Evolutionary conservation across 148 eudicot genomes (phyloP), one percentile per base, ranked within the genome.

Genomic region (Gaultheria prostrata): DNA sequence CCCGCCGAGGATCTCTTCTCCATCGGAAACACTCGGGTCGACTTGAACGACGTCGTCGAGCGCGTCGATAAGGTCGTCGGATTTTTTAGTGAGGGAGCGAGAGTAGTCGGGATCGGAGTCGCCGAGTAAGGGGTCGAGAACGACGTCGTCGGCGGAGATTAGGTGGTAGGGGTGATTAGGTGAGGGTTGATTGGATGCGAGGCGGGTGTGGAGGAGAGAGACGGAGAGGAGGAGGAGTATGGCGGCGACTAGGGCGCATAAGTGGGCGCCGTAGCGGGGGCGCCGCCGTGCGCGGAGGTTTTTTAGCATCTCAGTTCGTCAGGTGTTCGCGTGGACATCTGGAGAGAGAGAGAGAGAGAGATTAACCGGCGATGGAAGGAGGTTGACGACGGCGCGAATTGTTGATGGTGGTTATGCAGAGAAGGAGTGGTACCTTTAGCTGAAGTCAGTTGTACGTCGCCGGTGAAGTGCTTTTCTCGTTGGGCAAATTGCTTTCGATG

Each of bases 191-290:
- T 76, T 73, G 85, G 86, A 82, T 82, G 84, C 83, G 78, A 93
- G 94, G 85, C 94, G 93, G 84, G 83, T 90, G 87, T 90, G 77
- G 86, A 91, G 92, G 79, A 90, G 92, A 51, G 92, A 84, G 83
- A 92, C 88, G 24, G 93, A 89, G 74, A 91, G 85, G 84, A 93
- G 92, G 87, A 93, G 93, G 79, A 92, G 90, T 53, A 90, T 57
- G 35, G 91, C 86, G 28, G 93, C 86, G 54, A 86, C 39, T 8
- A 87, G 3, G 77, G 91, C 91, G 89, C 89, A 91, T 46, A 88
- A 39, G 78, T 86, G 88, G 24, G 91, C 77, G 79, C 89, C 89
- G 86, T 85, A 86, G 80, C 88, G 87, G 81, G 88, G 91, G 21
- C 94, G 92, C 83, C 94, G 92, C 83, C 94, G 92, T 46, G 90